phyloP scores from a whole-genome alignment of 1,284 basidiomycete species.

The Malassezia globosa region DNA sequence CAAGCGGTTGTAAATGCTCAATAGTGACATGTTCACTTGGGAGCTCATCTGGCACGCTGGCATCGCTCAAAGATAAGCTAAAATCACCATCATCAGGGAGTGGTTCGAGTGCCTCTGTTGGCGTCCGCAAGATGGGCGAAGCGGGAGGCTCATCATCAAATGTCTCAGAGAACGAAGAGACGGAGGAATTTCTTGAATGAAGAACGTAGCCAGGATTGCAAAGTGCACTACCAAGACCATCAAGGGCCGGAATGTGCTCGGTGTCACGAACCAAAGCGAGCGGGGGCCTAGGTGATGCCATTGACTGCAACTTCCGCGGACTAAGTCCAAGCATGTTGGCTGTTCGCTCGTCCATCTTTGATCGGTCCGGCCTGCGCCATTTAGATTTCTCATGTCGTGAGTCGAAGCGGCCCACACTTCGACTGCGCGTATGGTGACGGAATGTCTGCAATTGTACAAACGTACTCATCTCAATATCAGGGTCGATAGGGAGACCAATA shows the following conservation, averaged over 20 bases:
- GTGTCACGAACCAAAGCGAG: constrained; percentile 9
- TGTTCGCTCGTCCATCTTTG: neutral
- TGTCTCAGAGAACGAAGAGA: neutral
- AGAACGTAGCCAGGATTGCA: constrained; percentile 15
- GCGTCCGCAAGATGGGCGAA: neutral
- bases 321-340: constrained; percentile 3
- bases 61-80: neutral
- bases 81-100: neutral
- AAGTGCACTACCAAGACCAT: constrained; percentile 8
- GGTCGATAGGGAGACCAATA: constrained; percentile 39
- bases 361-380: neutral
- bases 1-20: no score
- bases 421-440: constrained; percentile 26
- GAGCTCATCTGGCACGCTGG: no score
- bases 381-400: neutral
- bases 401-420: constrained; percentile 18
- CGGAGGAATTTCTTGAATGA: neutral
- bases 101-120: neutral
- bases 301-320: neutral
- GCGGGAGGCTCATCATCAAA: constrained; percentile 1
- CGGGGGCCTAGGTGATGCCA: constrained; percentile 7
- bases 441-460: constrained; percentile 43
- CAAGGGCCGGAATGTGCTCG: constrained; percentile 9
- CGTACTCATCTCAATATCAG: constrained; percentile 37
- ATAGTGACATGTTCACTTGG: no score